A percentile compares a stretch with the other conserved stretches of the same genome.
phyloP scores from a whole-genome alignment of 495 filamentous ascomycete genomes.

The Cetradonia linearis region DNA sequence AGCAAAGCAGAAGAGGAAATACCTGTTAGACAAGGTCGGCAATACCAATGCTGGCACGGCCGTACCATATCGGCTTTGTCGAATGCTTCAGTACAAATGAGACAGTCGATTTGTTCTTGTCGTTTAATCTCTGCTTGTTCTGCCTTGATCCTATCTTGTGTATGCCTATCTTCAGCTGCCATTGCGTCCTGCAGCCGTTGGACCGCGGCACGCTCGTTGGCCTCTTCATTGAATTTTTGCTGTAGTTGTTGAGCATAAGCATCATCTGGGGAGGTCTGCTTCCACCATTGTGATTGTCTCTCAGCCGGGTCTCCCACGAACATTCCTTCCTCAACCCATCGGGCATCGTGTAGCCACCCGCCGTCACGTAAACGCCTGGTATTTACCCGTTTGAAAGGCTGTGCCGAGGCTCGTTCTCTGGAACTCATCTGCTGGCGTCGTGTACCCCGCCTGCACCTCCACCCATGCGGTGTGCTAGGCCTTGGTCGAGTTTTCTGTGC shows the following conservation, averaged over 20 bases:
- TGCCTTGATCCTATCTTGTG: background rate
- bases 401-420: background rate
- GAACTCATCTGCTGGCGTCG: background rate
- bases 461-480: background rate
- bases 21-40: slow-evolving; percentile 2
- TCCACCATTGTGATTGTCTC: background rate
- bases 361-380: background rate
- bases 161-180: background rate
- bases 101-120: background rate
- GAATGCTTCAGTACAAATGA: background rate
- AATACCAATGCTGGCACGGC: slow-evolving; percentile 3
- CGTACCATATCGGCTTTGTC: background rate
- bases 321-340: background rate
- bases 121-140: background rate
- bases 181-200: background rate
- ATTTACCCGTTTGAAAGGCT: background rate
- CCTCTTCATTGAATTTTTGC: background rate
- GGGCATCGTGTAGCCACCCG: background rate
- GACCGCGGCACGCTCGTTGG: background rate
- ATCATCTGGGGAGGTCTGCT: background rate
- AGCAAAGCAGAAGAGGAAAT: background rate
- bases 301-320: background rate
- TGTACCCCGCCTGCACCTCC: background rate
- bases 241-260: background rate
- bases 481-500: background rate